Percentiles rank a stretch among this genome's conserved stretches.
Conservation (phyloP, 805 yeast genomes). For the Pichia occidentalis region DNA sequence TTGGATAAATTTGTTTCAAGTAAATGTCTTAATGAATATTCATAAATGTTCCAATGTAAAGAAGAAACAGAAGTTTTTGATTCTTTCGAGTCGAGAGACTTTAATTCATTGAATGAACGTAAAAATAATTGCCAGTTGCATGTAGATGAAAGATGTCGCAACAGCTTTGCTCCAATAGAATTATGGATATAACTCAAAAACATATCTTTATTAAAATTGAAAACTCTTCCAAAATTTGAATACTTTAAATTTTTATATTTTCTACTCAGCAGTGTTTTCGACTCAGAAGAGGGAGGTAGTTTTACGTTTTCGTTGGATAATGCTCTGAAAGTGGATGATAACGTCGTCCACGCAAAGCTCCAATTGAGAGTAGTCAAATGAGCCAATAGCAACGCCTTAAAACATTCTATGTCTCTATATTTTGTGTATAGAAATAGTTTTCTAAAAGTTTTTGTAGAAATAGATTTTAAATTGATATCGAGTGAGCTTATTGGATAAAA, state of each 20-base stretch:
- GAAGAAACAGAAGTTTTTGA: not conserved
- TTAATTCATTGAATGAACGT: constrained; percentile 10
- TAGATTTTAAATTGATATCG: constrained; percentile 16
- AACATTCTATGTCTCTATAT: constrained; percentile 17
- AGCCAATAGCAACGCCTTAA: constrained; percentile 21
- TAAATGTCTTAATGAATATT: constrained; percentile 2
- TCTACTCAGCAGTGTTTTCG: not conserved
- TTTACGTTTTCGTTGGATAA: no score
- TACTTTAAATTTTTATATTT: not conserved
- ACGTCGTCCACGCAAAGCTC: constrained; percentile 10
- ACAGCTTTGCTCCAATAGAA: not conserved
- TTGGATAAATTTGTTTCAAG: not conserved
- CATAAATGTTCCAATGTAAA: constrained; percentile 2
- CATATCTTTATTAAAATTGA: not conserved
- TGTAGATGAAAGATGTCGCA: not conserved
- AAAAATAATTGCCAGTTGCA: constrained; percentile 11
- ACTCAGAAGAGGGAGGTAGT: no score
- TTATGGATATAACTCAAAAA: not conserved
- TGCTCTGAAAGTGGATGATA: no score
- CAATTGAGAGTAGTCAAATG: constrained; percentile 11
- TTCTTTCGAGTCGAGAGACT: not conserved
- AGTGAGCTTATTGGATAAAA: constrained; percentile 15
- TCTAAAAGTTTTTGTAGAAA: constrained; percentile 12
- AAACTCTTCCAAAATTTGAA: constrained; percentile 1
- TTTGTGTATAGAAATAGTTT: constrained; percentile 10